These are phyloP conservation scores for Pleurotus citrinopileatus DNA, from an alignment of 768 basidiomycete species.

Conservation along the genomic window DNA sequence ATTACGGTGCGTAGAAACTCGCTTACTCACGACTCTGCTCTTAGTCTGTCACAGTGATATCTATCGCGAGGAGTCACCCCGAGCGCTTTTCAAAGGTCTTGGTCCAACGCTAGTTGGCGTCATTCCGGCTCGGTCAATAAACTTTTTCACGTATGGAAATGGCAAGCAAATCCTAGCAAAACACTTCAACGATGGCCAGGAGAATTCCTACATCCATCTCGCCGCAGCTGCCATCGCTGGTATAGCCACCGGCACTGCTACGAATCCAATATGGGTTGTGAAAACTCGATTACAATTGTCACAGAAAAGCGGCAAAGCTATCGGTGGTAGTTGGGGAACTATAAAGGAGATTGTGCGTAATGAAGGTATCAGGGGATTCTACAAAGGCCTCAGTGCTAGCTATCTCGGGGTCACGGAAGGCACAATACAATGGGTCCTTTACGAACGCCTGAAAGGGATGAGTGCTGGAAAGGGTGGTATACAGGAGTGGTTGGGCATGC, in stretches of 20 bases:
- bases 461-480: constrained; percentile 49
- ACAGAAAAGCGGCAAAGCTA: constrained; percentile 28
- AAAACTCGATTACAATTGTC: constrained; percentile 92
- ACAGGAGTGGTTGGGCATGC: constrained; percentile 74
- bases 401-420: constrained; percentile 95
- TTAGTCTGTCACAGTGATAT: constrained; percentile 64
- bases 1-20: constrained; percentile 56
- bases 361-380: constrained; percentile 86
- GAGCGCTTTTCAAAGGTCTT: constrained; percentile 91
- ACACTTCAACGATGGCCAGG: constrained; percentile 72
- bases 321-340: constrained; percentile 56
- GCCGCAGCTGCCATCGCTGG: constrained; percentile 84
- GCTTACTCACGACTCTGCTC: background rate
- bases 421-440: constrained; percentile 96
- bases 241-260: constrained; percentile 81
- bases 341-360: constrained; percentile 74
- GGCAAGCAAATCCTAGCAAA: constrained; percentile 90
- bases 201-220: constrained; percentile 86
- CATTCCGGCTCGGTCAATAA: constrained; percentile 93
- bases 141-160: constrained; percentile 97
- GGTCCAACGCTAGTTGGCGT: constrained; percentile 94
- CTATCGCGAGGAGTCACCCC: constrained; percentile 81
- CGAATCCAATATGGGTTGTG: constrained; percentile 99
- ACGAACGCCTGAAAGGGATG: constrained; percentile 85
- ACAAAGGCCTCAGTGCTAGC: constrained; percentile 93